phyloP scores from a whole-genome alignment of 2,329 filamentous ascomycete genomes.

The Stemphylium lycopersici region DNA sequence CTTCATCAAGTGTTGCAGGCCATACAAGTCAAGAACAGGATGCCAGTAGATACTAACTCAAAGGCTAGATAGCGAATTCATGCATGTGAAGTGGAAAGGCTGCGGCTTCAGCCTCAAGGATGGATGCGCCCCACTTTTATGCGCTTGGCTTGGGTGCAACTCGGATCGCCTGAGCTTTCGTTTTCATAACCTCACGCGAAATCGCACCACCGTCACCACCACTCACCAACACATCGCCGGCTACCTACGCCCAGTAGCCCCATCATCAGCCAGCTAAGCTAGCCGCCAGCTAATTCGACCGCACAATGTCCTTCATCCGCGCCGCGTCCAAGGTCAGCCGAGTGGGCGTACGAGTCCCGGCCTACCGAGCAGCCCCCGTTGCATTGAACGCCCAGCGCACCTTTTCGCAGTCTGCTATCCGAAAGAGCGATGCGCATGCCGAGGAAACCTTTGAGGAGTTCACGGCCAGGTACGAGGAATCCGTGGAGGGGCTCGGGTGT shows the following conservation, averaged over 20 bases:
- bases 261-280: conserved; percentile 27
- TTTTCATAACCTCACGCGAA: conserved; percentile 32
- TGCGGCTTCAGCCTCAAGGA: conserved; percentile 19
- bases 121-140: conserved; percentile 24
- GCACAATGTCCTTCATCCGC: conserved; percentile 48
- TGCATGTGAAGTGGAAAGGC: background rate
- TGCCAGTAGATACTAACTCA: background rate
- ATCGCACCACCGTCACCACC: conserved; percentile 34
- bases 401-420: conserved; percentile 59
- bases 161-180: conserved; percentile 32
- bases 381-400: conserved; percentile 43
- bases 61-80: no score
- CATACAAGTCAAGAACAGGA: no score
- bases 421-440: conserved; percentile 65
- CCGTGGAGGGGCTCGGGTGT: conserved; percentile 24
- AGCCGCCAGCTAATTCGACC: conserved; percentile 33
- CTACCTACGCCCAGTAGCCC: conserved; percentile 29
- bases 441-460: conserved; percentile 99
- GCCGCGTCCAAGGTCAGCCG: conserved; percentile 45
- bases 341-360: conserved; percentile 42
- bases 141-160: conserved; percentile 29
- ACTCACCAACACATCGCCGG: conserved; percentile 29
- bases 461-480: conserved; percentile 78
- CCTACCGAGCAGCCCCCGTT: conserved; percentile 42
- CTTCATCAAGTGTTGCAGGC: background rate